phyloP scores from a whole-genome alignment of 352 stramenopile genomes.

The Pythium vanterpoolii region DNA sequence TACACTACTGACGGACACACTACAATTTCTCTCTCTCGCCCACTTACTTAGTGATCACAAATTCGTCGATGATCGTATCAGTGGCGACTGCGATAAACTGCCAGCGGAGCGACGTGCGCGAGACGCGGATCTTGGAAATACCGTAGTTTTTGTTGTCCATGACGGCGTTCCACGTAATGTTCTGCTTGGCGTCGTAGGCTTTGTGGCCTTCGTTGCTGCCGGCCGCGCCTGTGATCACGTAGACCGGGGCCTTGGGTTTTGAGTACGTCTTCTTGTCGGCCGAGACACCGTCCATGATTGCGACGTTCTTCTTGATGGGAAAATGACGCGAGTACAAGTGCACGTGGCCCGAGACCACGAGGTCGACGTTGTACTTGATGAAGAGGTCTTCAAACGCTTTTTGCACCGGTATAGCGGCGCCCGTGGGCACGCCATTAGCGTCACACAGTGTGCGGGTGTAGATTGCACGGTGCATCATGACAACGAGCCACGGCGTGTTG shows the following conservation, averaged over 20 bases:
- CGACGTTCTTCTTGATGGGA: constrained; percentile 35
- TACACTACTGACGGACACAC: neutral
- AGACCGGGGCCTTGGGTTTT: constrained; percentile 45
- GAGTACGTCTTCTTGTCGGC: constrained; percentile 34
- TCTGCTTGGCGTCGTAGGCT: constrained; percentile 6
- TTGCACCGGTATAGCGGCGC: constrained; percentile 31
- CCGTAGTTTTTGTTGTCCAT: constrained; percentile 32
- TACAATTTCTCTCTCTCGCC: neutral
- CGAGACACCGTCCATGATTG: constrained; percentile 41
- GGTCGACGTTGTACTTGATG: constrained; percentile 59
- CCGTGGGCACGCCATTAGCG: constrained; percentile 31
- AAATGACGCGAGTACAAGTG: constrained; percentile 54
- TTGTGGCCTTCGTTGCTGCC: constrained; percentile 26
- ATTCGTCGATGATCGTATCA: neutral
- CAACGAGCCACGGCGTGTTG: constrained; percentile 49
- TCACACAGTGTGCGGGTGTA: constrained; percentile 37
- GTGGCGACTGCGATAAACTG: constrained; percentile 23
- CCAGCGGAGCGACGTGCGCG: constrained; percentile 14
- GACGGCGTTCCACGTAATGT: constrained; percentile 15
- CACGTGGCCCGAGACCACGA: constrained; percentile 45
- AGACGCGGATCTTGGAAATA: constrained; percentile 30
- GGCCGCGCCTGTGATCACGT: constrained; percentile 35
- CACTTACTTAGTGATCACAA: constrained; percentile 2
- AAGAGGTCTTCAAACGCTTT: constrained; percentile 53
- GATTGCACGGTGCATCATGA: constrained; percentile 49